A percentile compares a stretch with the other conserved stretches of the same genome.
phyloP scores from a whole-genome alignment of 2,329 filamentous ascomycete genomes.

The Botrytis squamosa region DNA sequence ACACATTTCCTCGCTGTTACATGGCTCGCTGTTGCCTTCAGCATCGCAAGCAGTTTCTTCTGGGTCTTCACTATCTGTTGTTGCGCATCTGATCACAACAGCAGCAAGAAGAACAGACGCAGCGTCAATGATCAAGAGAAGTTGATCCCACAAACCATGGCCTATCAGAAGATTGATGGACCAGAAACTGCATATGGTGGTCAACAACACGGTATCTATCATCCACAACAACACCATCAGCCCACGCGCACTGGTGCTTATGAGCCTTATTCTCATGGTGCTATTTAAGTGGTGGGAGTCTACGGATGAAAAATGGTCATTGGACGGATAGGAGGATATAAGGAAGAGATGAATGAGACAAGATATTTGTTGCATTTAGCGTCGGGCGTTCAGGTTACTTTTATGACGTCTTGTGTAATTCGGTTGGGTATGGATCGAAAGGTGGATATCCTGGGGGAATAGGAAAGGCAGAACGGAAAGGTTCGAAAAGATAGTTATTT shows the following conservation, averaged over 20 bases:
- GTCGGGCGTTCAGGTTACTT: slow-evolving; percentile 21
- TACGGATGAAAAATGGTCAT: neutral
- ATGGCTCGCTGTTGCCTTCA: slow-evolving; percentile 80
- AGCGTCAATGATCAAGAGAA: slow-evolving; percentile 36
- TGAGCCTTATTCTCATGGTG: slow-evolving; percentile 60
- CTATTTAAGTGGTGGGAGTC: slow-evolving; percentile 43
- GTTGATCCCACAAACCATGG: slow-evolving; percentile 29
- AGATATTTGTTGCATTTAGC: slow-evolving; percentile 20
- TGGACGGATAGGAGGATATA: neutral
- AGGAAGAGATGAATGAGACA: neutral
- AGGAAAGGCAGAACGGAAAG: neutral
- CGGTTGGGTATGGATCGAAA: neutral
- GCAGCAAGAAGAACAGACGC: slow-evolving; percentile 23
- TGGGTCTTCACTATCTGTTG: slow-evolving; percentile 93
- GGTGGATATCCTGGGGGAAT: neutral
- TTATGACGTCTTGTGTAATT: slow-evolving; percentile 11
- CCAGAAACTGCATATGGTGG: slow-evolving; percentile 38
- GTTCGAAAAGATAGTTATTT: slow-evolving; percentile 8
- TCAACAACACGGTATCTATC: slow-evolving; percentile 43
- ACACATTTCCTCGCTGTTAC: slow-evolving; percentile 66
- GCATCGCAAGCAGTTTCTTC: slow-evolving; percentile 75
- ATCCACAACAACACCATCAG: slow-evolving; percentile 37
- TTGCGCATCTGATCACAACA: slow-evolving; percentile 50
- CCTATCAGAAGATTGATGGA: slow-evolving; percentile 49
- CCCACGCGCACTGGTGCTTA: slow-evolving; percentile 51